Conservation (phyloP, 495 filamentous ascomycete species). For the Aspergillus avenaceus region DNA sequence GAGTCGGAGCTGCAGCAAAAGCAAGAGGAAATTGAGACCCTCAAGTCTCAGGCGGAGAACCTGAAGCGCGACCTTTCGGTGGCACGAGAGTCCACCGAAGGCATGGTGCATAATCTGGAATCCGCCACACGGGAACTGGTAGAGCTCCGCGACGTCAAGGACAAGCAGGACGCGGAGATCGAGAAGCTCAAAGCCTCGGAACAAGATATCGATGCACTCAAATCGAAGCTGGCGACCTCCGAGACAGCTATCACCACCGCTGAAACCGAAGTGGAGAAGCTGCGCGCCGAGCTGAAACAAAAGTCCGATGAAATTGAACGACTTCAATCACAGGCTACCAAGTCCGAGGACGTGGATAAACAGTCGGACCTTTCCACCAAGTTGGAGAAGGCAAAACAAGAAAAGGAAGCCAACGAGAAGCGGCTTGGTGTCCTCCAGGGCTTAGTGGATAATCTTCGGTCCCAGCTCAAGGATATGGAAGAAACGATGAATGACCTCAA, state of each 20-base stretch:
- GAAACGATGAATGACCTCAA: constrained; percentile 40
- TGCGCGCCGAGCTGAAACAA: constrained; percentile 53
- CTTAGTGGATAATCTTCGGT: constrained; percentile 48
- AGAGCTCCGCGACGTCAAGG: constrained; percentile 53
- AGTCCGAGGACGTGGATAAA: constrained; percentile 35
- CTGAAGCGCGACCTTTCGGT: constrained; percentile 50
- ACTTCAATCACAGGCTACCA: constrained; percentile 37
- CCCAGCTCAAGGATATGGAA: constrained; percentile 47
- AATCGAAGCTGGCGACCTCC: constrained; percentile 33
- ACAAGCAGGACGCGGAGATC: constrained; percentile 48
- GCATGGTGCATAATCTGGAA: constrained; percentile 60
- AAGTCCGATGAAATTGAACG: constrained; percentile 50
- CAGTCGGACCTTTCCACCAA: constrained; percentile 37
- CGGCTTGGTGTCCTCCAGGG: constrained; percentile 46
- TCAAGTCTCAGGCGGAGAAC: constrained; percentile 58
- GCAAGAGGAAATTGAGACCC: constrained; percentile 60
- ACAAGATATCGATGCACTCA: constrained; percentile 38
- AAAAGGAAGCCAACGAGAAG: constrained; percentile 48
- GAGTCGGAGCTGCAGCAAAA: constrained; percentile 55
- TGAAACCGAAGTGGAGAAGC: constrained; percentile 42
- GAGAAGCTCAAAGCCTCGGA: constrained; percentile 29
- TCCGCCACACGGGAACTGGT: constrained; percentile 55
- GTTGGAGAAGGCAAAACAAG: constrained; percentile 30
- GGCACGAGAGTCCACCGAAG: constrained; percentile 60
- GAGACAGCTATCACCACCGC: constrained; percentile 46